phyloP scores from a whole-genome alignment of 176 grass and related monocot species.

The Oryza meyeriana region DNA sequence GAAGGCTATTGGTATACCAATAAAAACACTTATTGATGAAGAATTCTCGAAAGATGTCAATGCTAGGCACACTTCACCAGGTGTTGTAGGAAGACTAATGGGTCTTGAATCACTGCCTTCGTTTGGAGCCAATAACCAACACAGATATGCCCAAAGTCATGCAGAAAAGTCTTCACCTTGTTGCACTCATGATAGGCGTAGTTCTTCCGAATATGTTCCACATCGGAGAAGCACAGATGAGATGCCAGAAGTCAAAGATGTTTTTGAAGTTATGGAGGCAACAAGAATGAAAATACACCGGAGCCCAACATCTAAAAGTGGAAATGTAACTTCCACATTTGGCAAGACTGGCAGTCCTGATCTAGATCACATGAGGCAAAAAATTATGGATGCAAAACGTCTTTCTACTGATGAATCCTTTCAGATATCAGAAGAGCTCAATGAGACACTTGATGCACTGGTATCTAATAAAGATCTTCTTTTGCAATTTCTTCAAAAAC shows the following conservation, averaged over 20 bases:
- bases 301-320: slow-evolving; percentile 39
- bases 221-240: slow-evolving; percentile 51
- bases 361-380: slow-evolving; percentile 69
- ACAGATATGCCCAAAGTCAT: slow-evolving; percentile 34
- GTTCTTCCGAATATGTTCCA: slow-evolving; percentile 38
- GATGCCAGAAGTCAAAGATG: slow-evolving; percentile 73
- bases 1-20: slow-evolving; percentile 44
- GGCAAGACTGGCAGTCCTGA: slow-evolving; percentile 37
- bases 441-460: slow-evolving; percentile 72
- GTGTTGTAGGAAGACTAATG: slow-evolving; percentile 85
- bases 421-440: slow-evolving; percentile 70
- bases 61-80: slow-evolving; percentile 70
- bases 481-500: slow-evolving; percentile 75
- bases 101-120: slow-evolving; percentile 84
- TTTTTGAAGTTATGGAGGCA: slow-evolving; percentile 85
- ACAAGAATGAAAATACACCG: slow-evolving; percentile 57
- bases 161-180: slow-evolving; percentile 28
- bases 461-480: slow-evolving; percentile 79
- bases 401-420: slow-evolving; percentile 65
- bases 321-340: slow-evolving; percentile 35
- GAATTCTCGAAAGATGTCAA: slow-evolving; percentile 73
- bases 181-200: slow-evolving; percentile 48
- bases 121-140: slow-evolving; percentile 28
- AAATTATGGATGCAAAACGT: slow-evolving; percentile 77
- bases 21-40: slow-evolving; percentile 86